Base-by-base conservation (phyloP, 1,284 basidiomycete species). In the Papiliotrema flavescens region DNA sequence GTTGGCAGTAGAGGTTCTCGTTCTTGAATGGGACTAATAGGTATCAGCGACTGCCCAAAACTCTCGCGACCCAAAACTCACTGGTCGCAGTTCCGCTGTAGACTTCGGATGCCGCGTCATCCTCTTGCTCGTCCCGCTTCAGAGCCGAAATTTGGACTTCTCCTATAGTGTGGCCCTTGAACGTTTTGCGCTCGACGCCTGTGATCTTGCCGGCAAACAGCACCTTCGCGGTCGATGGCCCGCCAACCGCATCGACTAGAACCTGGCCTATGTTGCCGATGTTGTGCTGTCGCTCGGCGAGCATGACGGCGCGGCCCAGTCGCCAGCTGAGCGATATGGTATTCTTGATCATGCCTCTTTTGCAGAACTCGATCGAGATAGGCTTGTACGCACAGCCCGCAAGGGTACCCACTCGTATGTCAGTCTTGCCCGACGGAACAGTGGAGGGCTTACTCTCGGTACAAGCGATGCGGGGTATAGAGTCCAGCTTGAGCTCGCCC, bases 251-350 rank as follows among this genome's bases (percentile, higher is more conserved):
- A 7, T 78, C 69, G 0, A 82, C 79, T 3, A 84, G 77, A 20
- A 64, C 53, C 4, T 57, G 32, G 2, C 64, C 63, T 14, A 69
- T 56, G 45, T 64, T 62, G 26, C 55, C 60, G 19, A 67, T 61
- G 28, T 64, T 59, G 43, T 73, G 67, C 54, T 79, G 78, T 47
- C 83, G 73, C 44, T 79, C 75, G 45, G 66, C 76, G 7, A 77
- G 67, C 15, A 75, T 73, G n/a, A 80, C 74, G 3, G 77, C 79
- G 32, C 80, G 76, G 8, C 82, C 82, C 36, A 83, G 78, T 34
- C 81, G 72, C 82, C 82, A 83, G 0, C 80, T 79, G 60, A 81
- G 80, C 42, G 81, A 82, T 23, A 80, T 76, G 32, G 78, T 80
- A 34, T 78, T 78, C 8, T 75, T 70, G 3, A 83, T 64, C 51